These are phyloP conservation scores for Syzygium aromaticum DNA, from an alignment of 345 rosid genomes.

Conservation along the genomic window DNA sequence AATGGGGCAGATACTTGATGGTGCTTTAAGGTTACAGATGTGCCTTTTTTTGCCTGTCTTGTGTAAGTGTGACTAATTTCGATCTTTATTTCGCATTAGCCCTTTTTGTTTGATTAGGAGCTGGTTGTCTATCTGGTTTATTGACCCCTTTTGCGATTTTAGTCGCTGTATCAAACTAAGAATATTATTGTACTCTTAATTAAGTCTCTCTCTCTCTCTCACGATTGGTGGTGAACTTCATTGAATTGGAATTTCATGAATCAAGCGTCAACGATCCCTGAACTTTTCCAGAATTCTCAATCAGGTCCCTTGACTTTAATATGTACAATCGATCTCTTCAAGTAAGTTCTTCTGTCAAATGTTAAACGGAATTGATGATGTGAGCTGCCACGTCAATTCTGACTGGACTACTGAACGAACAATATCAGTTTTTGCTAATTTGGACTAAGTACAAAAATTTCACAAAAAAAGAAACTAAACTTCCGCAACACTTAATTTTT, in stretches of 20 bases:
- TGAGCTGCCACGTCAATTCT: not conserved
- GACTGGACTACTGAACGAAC: not conserved
- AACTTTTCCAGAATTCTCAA: not conserved
- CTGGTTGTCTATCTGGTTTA: not conserved
- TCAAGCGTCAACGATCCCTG: not conserved
- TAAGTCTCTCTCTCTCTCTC: not conserved
- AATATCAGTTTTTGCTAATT: not conserved
- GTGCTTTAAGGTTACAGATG: not conserved
- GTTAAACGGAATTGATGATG: not conserved
- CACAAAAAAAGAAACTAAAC: not conserved
- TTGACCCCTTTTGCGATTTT: not conserved
- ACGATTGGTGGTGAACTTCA: not conserved
- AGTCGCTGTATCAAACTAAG: not conserved
- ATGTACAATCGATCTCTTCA: too few relatives aligned
- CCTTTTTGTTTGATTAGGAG: not conserved
- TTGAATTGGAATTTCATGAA: not conserved
- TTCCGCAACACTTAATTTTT: not conserved
- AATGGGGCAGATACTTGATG: not conserved
- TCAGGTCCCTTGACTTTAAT: not conserved
- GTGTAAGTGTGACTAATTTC: not conserved
- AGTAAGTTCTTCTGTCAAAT: not conserved
- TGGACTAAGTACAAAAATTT: not conserved
- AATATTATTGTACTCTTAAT: not conserved
- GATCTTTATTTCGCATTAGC: not conserved
- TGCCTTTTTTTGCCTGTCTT: not conserved